Evolutionary conservation across 805 yeast species (phyloP).

Genomic region (Candida maltosa): DNA sequence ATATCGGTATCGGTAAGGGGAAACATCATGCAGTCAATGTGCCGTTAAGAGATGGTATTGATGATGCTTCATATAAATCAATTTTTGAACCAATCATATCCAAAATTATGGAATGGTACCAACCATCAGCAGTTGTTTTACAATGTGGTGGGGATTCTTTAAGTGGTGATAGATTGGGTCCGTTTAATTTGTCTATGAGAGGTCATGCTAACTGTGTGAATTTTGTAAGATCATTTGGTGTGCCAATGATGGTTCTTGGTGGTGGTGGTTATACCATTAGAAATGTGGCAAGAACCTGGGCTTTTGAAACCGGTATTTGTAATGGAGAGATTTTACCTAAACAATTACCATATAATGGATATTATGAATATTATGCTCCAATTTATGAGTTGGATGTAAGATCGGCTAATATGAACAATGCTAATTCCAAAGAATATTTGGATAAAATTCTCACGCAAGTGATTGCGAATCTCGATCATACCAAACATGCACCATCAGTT

Average conservation of each 20-base stretch:
- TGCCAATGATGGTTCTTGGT: constrained; percentile 92
- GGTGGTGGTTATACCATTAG: constrained; percentile 99
- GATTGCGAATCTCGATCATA: constrained; percentile 73
- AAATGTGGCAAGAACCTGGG: constrained; percentile 94
- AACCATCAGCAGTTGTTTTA: constrained; percentile 90
- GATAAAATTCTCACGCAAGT: constrained; percentile 79
- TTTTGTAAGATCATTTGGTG: constrained; percentile 77
- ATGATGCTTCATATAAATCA: constrained; percentile 82
- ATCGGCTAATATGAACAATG: constrained; percentile 95
- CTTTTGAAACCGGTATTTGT: constrained; percentile 86
- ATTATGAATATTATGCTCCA: constrained; percentile 96
- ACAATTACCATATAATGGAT: constrained; percentile 88
- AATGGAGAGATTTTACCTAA: constrained; percentile 73
- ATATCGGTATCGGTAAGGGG: constrained; percentile 87
- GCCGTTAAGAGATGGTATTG: constrained; percentile 94
- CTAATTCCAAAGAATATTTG: constrained; percentile 88
- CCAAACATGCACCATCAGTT: constrained; percentile 95
- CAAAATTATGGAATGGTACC: constrained; percentile 78
- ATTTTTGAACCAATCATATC: constrained; percentile 86
- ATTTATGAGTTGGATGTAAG: constrained; percentile 92
- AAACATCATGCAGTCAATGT: constrained; percentile 86
- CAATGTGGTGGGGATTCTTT: constrained; percentile 99
- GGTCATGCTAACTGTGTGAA: constrained; percentile 97
- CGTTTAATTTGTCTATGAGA: constrained; percentile 87
- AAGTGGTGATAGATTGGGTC: constrained; percentile 93